A percentile compares a stretch with the other conserved stretches of the same genome.
phyloP scores from a whole-genome alignment of 805 yeast genomes.

The Wickerhamiella slavikovae region DNA sequence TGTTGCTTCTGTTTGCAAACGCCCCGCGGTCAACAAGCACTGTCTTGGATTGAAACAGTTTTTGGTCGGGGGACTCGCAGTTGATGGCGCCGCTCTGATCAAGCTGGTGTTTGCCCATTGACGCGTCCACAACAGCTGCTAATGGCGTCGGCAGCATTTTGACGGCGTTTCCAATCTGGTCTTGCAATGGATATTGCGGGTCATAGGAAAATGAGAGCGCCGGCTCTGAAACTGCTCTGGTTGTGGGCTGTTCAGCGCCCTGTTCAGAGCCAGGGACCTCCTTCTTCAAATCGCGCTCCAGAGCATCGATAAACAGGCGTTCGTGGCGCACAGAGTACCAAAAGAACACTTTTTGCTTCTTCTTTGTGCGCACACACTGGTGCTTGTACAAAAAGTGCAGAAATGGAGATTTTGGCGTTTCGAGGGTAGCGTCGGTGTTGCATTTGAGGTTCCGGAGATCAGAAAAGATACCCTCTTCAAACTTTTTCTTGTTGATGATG shows the following conservation, averaged over 20 bases:
- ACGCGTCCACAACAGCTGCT: slow-evolving; percentile 16
- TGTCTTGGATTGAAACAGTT: neutral
- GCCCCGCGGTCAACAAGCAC: too few species aligned
- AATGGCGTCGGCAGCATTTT: slow-evolving; percentile 12
- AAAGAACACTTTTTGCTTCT: slow-evolving; percentile 88
- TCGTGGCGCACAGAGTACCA: slow-evolving; percentile 96
- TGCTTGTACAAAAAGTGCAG: slow-evolving; percentile 68
- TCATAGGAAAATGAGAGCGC: slow-evolving; percentile 58
- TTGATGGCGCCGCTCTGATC: neutral
- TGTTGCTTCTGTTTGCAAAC: too few species aligned
- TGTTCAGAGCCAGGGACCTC: slow-evolving; percentile 23
- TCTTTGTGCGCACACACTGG: slow-evolving; percentile 78
- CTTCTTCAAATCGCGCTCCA: slow-evolving; percentile 76
- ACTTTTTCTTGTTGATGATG: slow-evolving; percentile 71
- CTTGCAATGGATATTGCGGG: slow-evolving; percentile 17
- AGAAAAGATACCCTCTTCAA: slow-evolving; percentile 89
- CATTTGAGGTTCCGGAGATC: slow-evolving; percentile 67
- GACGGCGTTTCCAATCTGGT: slow-evolving; percentile 16
- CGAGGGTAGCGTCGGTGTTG: slow-evolving; percentile 72
- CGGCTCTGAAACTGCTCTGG: slow-evolving; percentile 55
- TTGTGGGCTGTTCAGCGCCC: slow-evolving; percentile 40
- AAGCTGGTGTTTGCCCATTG: slow-evolving; percentile 3
- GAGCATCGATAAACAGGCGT: slow-evolving; percentile 74
- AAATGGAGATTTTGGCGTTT: slow-evolving; percentile 69
- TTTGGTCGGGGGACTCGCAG: neutral